These are phyloP conservation scores for Fraxinus quadrangulata DNA, from an alignment of 257 asterid genomes.

Conservation along the genomic window DNA sequence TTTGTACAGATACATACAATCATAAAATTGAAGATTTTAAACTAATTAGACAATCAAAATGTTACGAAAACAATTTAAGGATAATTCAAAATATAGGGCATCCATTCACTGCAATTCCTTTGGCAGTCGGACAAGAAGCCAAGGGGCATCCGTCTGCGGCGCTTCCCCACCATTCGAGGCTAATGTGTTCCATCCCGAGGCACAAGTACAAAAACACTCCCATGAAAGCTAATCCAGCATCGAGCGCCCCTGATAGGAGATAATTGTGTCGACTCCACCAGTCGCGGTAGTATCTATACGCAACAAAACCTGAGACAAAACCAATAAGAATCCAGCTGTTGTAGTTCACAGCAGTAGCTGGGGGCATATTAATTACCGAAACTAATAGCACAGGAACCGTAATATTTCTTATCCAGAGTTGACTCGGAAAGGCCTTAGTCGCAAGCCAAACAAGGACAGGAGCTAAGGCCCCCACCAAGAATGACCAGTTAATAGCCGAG, in stretches of 20 bases:
- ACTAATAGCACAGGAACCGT: slow-evolving; percentile 71
- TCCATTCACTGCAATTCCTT: slow-evolving; percentile 71
- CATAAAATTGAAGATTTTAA: background rate
- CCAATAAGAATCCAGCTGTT: slow-evolving; percentile 86
- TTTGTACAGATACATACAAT: background rate
- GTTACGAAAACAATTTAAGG: background rate
- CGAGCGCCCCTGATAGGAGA: slow-evolving; percentile 80
- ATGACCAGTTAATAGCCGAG: slow-evolving; percentile 74
- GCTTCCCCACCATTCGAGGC: slow-evolving; percentile 92
- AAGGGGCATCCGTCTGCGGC: slow-evolving; percentile 72
- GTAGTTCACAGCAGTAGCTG: slow-evolving; percentile 82
- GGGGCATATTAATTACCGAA: slow-evolving; percentile 76
- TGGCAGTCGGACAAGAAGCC: slow-evolving; percentile 87
- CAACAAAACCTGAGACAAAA: slow-evolving; percentile 67
- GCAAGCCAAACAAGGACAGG: slow-evolving; percentile 69
- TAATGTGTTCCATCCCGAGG: slow-evolving; percentile 58
- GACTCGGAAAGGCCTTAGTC: slow-evolving; percentile 61
- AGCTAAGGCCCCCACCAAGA: slow-evolving; percentile 68
- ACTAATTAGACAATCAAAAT: background rate
- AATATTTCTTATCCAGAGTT: slow-evolving; percentile 57
- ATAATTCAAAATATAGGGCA: slow-evolving; percentile 55
- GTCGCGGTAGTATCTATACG: slow-evolving; percentile 57
- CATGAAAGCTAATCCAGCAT: slow-evolving; percentile 96
- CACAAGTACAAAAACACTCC: slow-evolving; percentile 75
- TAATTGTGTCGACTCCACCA: slow-evolving; percentile 92